Evolutionary conservation across 257 asterid species (phyloP).

Genomic region (Lycium ferocissimum): DNA sequence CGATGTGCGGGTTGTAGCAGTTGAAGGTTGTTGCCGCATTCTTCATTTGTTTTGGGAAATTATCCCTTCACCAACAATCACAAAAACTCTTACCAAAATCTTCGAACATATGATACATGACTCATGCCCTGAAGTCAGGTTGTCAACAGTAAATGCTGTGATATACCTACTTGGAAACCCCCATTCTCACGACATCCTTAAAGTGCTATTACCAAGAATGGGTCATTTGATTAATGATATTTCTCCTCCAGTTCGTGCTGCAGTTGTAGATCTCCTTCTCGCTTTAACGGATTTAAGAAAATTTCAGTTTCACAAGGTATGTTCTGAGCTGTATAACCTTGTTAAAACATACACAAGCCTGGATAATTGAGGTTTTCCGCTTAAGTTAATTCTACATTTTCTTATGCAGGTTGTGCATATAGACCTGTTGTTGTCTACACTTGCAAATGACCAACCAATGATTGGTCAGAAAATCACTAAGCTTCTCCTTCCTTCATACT

Average conservation of each 20-base stretch:
- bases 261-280: conserved; percentile 87
- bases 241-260: conserved; percentile 69
- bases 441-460: conserved; percentile 79
- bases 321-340: conserved; percentile 21
- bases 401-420: conserved; percentile 71
- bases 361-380: conserved; percentile 31
- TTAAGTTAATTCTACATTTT: conserved; percentile 29
- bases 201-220: conserved; percentile 90
- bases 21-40: conserved; percentile 93
- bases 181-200: conserved; percentile 94
- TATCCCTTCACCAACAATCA: conserved; percentile 82
- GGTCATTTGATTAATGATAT: conserved; percentile 74
- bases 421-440: conserved; percentile 68
- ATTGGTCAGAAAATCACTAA: conserved; percentile 84
- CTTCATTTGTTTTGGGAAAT: conserved; percentile 94
- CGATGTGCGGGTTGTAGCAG: conserved; percentile 88
- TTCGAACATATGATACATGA: conserved; percentile 77
- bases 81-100: conserved; percentile 70
- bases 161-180: conserved; percentile 90
- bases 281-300: conserved; percentile 63
- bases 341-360: conserved; percentile 3
- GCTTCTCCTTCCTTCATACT: conserved; percentile 92
- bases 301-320: conserved; percentile 92
- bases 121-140: conserved; percentile 81
- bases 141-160: conserved; percentile 83